Percentiles rank a stretch among this genome's conserved stretches.
phyloP scores from a whole-genome alignment of 352 stramenopile genomes.

The Globisporangium paroecandrum region DNA sequence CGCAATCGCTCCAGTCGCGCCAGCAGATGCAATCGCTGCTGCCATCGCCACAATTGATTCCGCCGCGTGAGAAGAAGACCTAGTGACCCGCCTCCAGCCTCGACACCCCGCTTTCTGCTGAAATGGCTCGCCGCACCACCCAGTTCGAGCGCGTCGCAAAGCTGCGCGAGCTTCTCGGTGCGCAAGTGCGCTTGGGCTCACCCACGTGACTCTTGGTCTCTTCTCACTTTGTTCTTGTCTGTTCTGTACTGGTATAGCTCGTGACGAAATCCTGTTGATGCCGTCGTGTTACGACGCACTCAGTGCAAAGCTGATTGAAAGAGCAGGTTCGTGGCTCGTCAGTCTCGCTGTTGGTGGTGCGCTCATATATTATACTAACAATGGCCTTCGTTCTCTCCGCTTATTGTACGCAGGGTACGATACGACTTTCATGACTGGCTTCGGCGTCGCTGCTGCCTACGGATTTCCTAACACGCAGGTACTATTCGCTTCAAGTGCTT shows the following conservation, averaged over 20 bases:
- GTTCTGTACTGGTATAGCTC: conserved; percentile 14
- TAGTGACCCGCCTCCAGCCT: neutral
- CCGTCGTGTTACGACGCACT: conserved; percentile 92
- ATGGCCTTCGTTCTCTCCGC: neutral
- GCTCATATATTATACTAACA: neutral
- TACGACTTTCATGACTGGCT: conserved; percentile 92
- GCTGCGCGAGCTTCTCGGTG: conserved; percentile 48
- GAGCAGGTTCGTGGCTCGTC: conserved; percentile 29
- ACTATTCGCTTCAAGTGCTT: conserved; percentile 9
- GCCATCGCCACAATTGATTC: conserved; percentile 1
- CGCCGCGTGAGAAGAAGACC: neutral
- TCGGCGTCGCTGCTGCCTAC: conserved; percentile 84
- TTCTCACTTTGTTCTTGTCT: conserved; percentile 3
- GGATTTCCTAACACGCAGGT: conserved; percentile 90
- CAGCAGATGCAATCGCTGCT: neutral
- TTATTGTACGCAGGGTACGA: conserved; percentile 56
- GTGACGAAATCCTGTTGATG: conserved; percentile 72
- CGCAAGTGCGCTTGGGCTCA: conserved; percentile 3
- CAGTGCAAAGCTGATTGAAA: conserved; percentile 84
- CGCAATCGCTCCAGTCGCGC: conserved; percentile 7
- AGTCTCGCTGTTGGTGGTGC: neutral
- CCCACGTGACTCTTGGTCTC: neutral
- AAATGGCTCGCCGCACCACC: conserved; percentile 20
- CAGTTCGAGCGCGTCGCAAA: conserved; percentile 41
- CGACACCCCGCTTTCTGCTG: neutral